A percentile compares a stretch with the other conserved stretches of the same genome.
Evolutionary conservation across 2,329 filamentous ascomycete species (phyloP).

Genomic region (Domatiomyces globalis): DNA sequence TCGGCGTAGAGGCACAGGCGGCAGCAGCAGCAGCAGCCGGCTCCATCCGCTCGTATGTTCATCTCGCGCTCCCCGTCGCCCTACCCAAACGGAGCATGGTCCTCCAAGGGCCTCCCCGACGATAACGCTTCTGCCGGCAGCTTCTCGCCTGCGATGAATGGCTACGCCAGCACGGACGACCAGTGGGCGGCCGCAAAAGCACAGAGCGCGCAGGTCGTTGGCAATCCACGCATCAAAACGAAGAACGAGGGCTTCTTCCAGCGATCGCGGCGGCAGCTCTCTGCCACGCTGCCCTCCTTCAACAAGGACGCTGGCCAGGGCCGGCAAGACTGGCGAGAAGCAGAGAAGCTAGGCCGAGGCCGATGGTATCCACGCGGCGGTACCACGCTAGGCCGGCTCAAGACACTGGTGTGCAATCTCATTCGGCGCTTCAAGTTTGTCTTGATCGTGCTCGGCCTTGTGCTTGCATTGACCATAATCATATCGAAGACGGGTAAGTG

Average conservation of each 20-base stretch:
- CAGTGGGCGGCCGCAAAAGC: slow-evolving; percentile 75
- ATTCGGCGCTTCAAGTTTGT: slow-evolving; percentile 50
- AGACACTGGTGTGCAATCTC: slow-evolving; percentile 33
- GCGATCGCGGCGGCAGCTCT: slow-evolving; percentile 67
- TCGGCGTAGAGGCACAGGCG: no score
- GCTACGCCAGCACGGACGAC: slow-evolving; percentile 39
- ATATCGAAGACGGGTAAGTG: slow-evolving; percentile 16
- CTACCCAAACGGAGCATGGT: slow-evolving; percentile 71
- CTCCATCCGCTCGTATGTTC: slow-evolving; percentile 53
- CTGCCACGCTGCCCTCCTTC: slow-evolving; percentile 46
- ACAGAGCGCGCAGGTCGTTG: slow-evolving; percentile 56
- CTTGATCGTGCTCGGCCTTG: slow-evolving; percentile 33
- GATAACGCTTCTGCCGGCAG: slow-evolving; percentile 48
- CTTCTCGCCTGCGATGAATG: slow-evolving; percentile 36
- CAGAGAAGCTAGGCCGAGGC: slow-evolving; percentile 58
- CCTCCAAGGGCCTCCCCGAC: slow-evolving; percentile 63
- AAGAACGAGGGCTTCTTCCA: slow-evolving; percentile 78
- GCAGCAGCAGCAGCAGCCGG: slow-evolving; percentile 21
- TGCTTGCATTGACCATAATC: slow-evolving; percentile 12
- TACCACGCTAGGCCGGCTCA: slow-evolving; percentile 22
- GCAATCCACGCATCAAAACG: slow-evolving; percentile 65
- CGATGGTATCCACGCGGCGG: slow-evolving; percentile 36
- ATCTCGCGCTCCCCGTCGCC: slow-evolving; percentile 80
- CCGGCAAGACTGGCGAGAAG: slow-evolving; percentile 48
- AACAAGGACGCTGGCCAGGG: slow-evolving; percentile 6